Base-by-base conservation (phyloP, 1,284 basidiomycete species). In the Puccinia horiana region DNA sequence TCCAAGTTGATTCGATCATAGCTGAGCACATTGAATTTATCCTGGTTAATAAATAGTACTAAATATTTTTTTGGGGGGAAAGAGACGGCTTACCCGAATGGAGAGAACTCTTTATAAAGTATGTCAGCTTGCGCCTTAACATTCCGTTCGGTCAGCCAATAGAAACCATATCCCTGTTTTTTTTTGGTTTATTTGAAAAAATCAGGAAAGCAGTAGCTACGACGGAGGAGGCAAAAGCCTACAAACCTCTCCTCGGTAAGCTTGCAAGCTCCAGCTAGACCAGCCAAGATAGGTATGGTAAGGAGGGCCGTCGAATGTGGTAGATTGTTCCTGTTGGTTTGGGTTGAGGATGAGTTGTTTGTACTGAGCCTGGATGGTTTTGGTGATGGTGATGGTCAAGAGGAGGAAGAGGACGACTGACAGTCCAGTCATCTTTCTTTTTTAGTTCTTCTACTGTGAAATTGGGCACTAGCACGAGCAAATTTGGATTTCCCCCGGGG, bases 1-100 rank as follows among this genome's bases (percentile, higher is more conserved):
- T 81, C 79, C 42, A 81, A 54, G 61, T 81, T 81, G 72, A 81
- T 75, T n/a, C 70, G 79, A 54, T 81, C 72, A 65, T 74, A 81
- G 32, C 79, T 81, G 49, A 40, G 16, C 26, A 69, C 11, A 44
- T 44, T 16, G 1, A 11, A 61, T 61, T n/a, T 61, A 14, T 12
- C 9, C 23, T 35, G 3, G 26, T 61, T 29, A 61, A 35, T 61
- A 12, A 61, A 32, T 61, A 61, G 29, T 61, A 0, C 8, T 11
- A 4, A 35, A 61, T 18, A 56, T 2, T 52, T 14, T 52, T 52
- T 32, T 37, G 29, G 12, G 23, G 29, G 40, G 26, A 20, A 67
- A 37, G 37, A 26, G 16, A 8, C 2, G 29, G 47, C 49, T 35
- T 26, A 74, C 79, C 79, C 79, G n/a, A 74, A 61, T 56, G 23